phyloP scores from a whole-genome alignment of 208 protist species.

The Acanthamoeba polyphaga region DNA sequence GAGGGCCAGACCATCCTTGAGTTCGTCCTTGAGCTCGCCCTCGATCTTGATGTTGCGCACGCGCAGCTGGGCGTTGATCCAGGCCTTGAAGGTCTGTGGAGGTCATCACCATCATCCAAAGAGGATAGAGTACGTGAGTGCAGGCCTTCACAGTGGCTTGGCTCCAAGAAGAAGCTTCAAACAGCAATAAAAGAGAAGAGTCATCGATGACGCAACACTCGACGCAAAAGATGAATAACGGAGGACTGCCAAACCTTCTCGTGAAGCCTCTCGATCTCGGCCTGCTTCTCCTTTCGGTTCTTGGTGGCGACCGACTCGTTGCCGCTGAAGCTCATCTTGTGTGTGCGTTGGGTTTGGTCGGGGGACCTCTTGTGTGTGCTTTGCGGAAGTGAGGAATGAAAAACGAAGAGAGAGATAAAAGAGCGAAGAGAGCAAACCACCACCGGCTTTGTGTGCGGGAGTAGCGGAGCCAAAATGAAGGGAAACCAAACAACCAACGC shows the following conservation, averaged over 20 bases:
- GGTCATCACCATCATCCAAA: not conserved
- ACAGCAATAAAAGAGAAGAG: too few relatives aligned
- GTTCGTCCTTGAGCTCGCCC: constrained; percentile 72
- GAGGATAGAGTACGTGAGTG: not conserved
- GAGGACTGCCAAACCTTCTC: not conserved
- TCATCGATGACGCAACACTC: too few relatives aligned
- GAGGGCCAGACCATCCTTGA: constrained; percentile 84
- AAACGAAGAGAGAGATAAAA: not conserved
- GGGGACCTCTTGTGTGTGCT: not conserved
- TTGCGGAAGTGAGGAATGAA: not conserved
- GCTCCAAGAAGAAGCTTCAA: too few relatives aligned
- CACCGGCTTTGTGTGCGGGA: not conserved
- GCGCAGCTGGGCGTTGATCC: constrained; percentile 86
- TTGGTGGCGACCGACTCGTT: constrained; percentile 67
- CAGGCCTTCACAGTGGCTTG: not conserved
- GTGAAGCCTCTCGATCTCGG: constrained; percentile 66
- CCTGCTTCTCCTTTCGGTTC: constrained; percentile 62
- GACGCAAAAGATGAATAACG: not conserved
- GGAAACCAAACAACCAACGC: constrained; percentile 41
- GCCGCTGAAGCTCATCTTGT: constrained; percentile 51
- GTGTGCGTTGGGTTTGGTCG: not conserved
- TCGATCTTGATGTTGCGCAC: constrained; percentile 75
- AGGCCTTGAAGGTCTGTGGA: constrained; percentile 81
- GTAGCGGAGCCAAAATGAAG: constrained; percentile 65
- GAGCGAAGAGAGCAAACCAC: not conserved